Evolutionary conservation across 352 stramenopile species (phyloP).

Genomic region (Phytophthora constricta): DNA sequence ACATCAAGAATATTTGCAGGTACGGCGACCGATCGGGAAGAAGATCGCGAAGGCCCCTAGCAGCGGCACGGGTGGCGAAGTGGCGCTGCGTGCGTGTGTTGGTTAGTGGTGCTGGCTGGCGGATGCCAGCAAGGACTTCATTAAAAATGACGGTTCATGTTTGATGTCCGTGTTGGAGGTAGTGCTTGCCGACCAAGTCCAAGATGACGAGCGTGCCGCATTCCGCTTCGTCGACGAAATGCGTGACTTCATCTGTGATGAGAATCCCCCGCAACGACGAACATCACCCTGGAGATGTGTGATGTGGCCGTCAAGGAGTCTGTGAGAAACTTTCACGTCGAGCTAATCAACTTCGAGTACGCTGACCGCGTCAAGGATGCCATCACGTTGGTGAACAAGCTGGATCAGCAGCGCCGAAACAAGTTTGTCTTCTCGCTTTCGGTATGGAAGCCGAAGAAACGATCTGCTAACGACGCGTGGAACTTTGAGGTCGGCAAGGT

Average conservation of each 20-base stretch:
- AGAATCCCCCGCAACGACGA: not conserved
- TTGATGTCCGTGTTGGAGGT: not conserved
- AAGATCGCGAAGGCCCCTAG: too few species aligned
- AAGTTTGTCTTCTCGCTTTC: not conserved
- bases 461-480: too few species aligned
- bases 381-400: not conserved
- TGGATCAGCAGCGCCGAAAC: not conserved
- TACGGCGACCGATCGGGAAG: too few species aligned
- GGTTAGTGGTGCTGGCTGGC: too few species aligned
- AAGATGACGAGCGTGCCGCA: not conserved
- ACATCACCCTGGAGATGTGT: not conserved
- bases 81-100: too few species aligned
- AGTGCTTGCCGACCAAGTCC: not conserved
- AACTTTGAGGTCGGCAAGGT: too few species aligned
- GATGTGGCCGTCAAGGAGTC: not conserved
- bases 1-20: too few species aligned
- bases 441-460: not conserved
- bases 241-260: not conserved
- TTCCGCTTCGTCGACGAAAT: not conserved
- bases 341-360: not conserved
- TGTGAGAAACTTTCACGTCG: not conserved
- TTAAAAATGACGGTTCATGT: not conserved
- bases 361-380: not conserved
- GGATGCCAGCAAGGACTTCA: too few species aligned
- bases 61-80: too few species aligned